These are phyloP conservation scores for Boletus sp. DNA, from an alignment of 768 basidiomycete genomes.

Conservation along the genomic window DNA sequence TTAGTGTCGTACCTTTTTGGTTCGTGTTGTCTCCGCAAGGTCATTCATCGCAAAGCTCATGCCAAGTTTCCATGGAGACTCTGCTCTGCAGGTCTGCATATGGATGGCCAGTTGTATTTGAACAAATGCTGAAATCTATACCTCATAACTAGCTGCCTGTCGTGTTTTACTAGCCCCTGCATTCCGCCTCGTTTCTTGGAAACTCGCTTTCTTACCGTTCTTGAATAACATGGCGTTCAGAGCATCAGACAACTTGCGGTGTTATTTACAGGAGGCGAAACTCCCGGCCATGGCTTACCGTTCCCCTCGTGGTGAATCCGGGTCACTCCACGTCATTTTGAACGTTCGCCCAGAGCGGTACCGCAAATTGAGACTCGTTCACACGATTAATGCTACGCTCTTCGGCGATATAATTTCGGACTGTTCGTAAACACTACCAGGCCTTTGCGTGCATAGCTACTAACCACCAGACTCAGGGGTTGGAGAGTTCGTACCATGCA, in stretches of 20 bases:
- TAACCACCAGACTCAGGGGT: conserved; percentile 36
- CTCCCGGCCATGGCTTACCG: conserved; percentile 44
- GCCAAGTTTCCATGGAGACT: conserved; percentile 21
- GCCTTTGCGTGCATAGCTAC: conserved; percentile 2
- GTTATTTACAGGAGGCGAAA: conserved; percentile 45
- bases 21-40: conserved; percentile 2
- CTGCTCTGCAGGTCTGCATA: background rate
- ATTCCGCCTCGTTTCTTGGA: background rate
- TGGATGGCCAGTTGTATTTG: background rate
- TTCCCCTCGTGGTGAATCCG: conserved; percentile 34
- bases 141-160: background rate
- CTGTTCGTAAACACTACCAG: conserved; percentile 35
- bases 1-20: conserved; percentile 5
- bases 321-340: conserved; percentile 18
- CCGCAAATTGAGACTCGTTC: conserved; percentile 52
- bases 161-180: background rate
- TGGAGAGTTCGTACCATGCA: conserved; percentile 35
- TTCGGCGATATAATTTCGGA: conserved; percentile 35
- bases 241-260: conserved; percentile 43
- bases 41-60: background rate
- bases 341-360: conserved; percentile 46
- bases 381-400: conserved; percentile 28
- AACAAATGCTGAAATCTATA: background rate
- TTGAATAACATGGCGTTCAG: conserved; percentile 25
- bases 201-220: background rate